These are phyloP conservation scores for Solanum chaucha DNA, from an alignment of 257 asterid species.

Conservation along the genomic window DNA sequence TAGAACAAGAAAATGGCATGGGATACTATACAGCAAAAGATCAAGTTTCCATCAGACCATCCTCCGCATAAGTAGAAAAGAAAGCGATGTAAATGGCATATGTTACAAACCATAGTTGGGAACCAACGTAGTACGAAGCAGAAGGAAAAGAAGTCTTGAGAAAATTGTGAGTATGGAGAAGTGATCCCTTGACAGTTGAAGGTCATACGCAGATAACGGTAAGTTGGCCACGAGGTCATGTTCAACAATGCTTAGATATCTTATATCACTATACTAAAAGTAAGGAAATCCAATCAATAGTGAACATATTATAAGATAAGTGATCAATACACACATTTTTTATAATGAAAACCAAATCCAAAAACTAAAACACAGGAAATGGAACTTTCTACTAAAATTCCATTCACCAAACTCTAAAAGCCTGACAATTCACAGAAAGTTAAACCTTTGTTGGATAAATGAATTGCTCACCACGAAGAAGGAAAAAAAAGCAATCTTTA, in stretches of 20 bases:
- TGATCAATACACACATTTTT: too few species aligned
- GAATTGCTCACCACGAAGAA: background rate
- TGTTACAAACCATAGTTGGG: background rate
- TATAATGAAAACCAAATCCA: background rate
- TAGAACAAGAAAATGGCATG: background rate
- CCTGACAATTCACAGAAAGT: background rate
- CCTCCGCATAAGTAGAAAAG: background rate
- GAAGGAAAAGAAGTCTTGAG: background rate
- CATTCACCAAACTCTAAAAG: background rate
- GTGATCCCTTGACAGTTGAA: background rate
- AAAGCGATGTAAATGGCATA: background rate
- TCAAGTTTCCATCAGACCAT: background rate
- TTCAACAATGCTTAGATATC: background rate
- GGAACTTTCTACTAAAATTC: background rate
- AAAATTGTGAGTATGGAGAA: background rate
- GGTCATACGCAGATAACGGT: background rate
- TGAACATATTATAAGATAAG: background rate
- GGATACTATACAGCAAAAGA: background rate
- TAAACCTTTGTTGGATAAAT: background rate
- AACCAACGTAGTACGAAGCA: background rate
- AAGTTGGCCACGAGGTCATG: background rate
- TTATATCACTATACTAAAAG: background rate
- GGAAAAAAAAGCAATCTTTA: background rate
- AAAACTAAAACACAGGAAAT: background rate
- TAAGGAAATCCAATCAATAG: background rate